These are phyloP conservation scores for Quercus rubra DNA, from an alignment of 306 rosid genomes.

Conservation along the genomic window DNA sequence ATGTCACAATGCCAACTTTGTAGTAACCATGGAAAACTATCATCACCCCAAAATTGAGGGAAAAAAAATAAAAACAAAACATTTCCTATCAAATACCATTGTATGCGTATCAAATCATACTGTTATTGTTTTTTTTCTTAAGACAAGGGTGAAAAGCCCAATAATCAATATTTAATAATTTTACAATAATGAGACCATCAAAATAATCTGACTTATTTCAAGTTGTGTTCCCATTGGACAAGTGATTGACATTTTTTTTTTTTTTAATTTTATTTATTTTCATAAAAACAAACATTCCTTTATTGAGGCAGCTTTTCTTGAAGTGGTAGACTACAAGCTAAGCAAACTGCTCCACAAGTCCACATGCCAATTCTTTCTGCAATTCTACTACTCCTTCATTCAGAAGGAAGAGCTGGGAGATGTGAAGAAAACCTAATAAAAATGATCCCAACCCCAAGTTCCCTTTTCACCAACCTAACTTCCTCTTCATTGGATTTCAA, in stretches of 20 bases:
- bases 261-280: not conserved
- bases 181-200: not conserved
- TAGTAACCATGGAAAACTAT: not conserved
- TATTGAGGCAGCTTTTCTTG: not conserved
- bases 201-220: not conserved
- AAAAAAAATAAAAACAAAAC: not conserved
- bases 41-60: not conserved
- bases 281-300: not conserved
- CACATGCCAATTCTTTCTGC: constrained; percentile 18
- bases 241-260: not conserved
- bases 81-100: not conserved
- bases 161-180: not conserved
- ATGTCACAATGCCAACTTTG: not conserved
- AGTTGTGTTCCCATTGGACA: not conserved
- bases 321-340: constrained; percentile 38
- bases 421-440: constrained; percentile 4
- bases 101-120: not conserved
- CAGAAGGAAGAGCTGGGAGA: constrained; percentile 24
- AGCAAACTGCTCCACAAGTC: constrained; percentile 30
- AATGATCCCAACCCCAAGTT: constrained; percentile 12
- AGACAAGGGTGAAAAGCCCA: not conserved
- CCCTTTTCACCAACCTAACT: constrained; percentile 44
- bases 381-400: constrained; percentile 17
- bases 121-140: not conserved
- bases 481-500: constrained; percentile 17